phyloP scores from a whole-genome alignment of 192 early-diverging fungal species.

The Haplosporangium gracile region DNA sequence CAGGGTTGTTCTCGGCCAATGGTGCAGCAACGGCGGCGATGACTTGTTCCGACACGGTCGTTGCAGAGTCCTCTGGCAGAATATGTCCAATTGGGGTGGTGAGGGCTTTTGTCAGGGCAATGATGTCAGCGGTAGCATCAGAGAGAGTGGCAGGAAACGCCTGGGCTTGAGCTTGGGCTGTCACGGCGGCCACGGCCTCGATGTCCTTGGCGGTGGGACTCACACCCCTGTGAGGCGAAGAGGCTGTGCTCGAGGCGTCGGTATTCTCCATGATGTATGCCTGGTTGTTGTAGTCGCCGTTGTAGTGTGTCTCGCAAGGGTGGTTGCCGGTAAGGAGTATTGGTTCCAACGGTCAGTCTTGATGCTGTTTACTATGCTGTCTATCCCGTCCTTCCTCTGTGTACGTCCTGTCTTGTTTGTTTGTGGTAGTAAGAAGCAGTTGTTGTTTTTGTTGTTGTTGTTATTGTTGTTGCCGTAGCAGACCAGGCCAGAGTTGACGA shows the following conservation, averaged over 20 bases:
- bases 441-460: too few species aligned
- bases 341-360: not conserved
- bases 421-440: not conserved
- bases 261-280: not conserved
- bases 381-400: not conserved
- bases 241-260: not conserved
- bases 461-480: not conserved
- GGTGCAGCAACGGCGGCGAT: constrained; percentile 14
- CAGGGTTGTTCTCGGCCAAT: not conserved
- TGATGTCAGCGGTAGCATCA: constrained; percentile 9
- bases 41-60: not conserved
- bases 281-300: constrained; percentile 7
- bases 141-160: constrained; percentile 9
- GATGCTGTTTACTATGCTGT: not conserved
- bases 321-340: not conserved
- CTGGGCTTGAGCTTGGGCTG: constrained; percentile 12
- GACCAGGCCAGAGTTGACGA: not conserved
- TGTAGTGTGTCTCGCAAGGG: not conserved
- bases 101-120: constrained; percentile 15
- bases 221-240: constrained; percentile 1
- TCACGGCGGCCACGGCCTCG: constrained; percentile 14
- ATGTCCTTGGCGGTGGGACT: constrained; percentile 17
- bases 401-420: not conserved
- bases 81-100: constrained; percentile 13
- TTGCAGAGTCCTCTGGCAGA: not conserved